Evolutionary conservation across 2,329 filamentous ascomycete species (phyloP).

Genomic region (Penicillium sp.): DNA sequence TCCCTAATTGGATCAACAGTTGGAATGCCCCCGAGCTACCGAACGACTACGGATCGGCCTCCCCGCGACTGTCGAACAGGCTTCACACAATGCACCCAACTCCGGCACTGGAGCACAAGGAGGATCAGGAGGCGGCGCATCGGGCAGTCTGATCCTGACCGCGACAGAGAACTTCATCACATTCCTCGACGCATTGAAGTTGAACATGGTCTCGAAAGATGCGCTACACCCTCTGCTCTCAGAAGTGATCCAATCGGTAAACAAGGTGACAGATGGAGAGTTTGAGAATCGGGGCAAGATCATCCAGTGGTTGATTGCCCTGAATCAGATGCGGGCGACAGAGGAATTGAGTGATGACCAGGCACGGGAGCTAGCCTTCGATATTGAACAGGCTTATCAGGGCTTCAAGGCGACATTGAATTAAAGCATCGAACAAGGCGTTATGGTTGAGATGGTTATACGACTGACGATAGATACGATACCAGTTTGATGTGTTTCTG

Average conservation of each 20-base stretch:
- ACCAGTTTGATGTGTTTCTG: background rate
- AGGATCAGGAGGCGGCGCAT: constrained; percentile 40
- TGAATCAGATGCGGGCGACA: constrained; percentile 97
- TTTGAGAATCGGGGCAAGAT: constrained; percentile 97
- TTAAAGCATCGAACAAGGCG: constrained; percentile 34
- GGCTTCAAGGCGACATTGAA: constrained; percentile 83
- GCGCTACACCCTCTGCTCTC: constrained; percentile 92
- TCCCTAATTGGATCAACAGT: constrained; percentile 50
- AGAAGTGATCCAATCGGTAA: constrained; percentile 95
- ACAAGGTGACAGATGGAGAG: constrained; percentile 92
- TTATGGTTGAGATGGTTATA: constrained; percentile 12
- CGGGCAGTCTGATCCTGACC: constrained; percentile 73
- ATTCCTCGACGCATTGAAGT: constrained; percentile 88
- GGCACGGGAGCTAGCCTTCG: constrained; percentile 82
- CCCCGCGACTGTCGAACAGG: constrained; percentile 74
- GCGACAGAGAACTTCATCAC: constrained; percentile 99
- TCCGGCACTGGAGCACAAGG: constrained; percentile 36
- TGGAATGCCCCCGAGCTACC: constrained; percentile 91
- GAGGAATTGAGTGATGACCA: constrained; percentile 87
- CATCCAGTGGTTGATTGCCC: constrained; percentile 93
- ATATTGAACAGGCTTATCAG: constrained; percentile 91
- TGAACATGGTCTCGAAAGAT: constrained; percentile 91
- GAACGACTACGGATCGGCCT: constrained; percentile 90
- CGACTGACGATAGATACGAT: constrained; percentile 15
- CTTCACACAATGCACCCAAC: constrained; percentile 51